Evolutionary conservation across 805 yeast genomes (phyloP).

Genomic region (Wickerhamiella azyma): DNA sequence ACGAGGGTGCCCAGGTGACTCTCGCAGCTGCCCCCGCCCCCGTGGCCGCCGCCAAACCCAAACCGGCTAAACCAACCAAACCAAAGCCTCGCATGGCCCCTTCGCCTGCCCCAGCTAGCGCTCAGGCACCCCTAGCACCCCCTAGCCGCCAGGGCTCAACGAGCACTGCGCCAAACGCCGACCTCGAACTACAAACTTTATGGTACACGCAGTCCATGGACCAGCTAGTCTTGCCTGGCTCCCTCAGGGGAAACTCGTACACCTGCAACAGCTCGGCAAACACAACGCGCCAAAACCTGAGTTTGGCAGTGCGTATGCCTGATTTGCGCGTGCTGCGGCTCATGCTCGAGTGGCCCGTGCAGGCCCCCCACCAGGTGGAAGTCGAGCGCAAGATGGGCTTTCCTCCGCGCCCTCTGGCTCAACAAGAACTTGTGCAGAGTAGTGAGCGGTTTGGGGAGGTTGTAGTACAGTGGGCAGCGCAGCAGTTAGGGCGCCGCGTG

Average conservation of each 20-base stretch:
- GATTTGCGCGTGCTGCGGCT: conserved; percentile 24
- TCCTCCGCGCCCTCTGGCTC: conserved; percentile 29
- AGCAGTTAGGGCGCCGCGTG: conserved; percentile 22
- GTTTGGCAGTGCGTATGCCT: conserved; percentile 21
- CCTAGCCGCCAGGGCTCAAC: conserved; percentile 2
- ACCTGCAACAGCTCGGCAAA: conserved; percentile 13
- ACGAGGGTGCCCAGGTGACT: background rate
- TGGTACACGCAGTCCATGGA: conserved; percentile 18
- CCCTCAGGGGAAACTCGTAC: conserved; percentile 19
- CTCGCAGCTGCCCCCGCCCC: background rate
- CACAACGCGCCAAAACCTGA: conserved; percentile 15
- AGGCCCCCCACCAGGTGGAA: conserved; percentile 28
- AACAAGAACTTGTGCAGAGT: conserved; percentile 19
- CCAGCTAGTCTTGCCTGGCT: conserved; percentile 6
- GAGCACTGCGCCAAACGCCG: conserved; percentile 9
- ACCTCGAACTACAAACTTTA: conserved; percentile 18
- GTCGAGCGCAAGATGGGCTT: conserved; percentile 27
- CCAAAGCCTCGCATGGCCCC: background rate
- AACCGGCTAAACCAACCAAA: background rate
- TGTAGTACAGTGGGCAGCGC: conserved; percentile 27
- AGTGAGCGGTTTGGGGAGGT: conserved; percentile 21
- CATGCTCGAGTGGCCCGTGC: conserved; percentile 21
- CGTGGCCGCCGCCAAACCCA: background rate
- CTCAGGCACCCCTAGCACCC: background rate
- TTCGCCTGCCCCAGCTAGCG: background rate